phyloP scores from a whole-genome alignment of 2,329 filamentous ascomycete genomes.

The Aureobasidium sp. region DNA sequence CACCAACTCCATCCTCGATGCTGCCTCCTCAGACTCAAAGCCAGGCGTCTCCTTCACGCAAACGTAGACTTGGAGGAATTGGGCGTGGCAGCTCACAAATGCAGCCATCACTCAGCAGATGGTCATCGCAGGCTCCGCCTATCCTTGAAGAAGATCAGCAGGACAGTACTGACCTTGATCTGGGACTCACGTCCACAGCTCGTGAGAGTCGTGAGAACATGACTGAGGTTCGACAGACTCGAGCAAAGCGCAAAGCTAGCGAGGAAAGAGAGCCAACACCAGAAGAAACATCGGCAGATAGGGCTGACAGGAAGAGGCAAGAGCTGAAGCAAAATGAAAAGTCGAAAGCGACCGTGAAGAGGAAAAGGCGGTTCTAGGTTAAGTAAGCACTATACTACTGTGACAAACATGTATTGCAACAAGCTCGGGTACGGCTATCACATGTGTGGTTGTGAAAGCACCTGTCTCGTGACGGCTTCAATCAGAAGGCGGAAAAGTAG shows the following conservation, averaged over 20 bases:
- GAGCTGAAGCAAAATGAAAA: constrained; percentile 47
- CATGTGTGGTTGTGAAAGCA: background rate
- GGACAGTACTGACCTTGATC: background rate
- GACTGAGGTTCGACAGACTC: background rate
- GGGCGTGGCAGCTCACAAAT: constrained; percentile 7
- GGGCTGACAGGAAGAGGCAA: constrained; percentile 45
- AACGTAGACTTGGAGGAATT: background rate
- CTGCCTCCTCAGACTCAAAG: constrained; percentile 2
- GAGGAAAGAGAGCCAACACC: background rate
- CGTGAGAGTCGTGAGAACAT: background rate
- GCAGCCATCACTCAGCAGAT: background rate
- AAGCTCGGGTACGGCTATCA: background rate
- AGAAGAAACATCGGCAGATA: constrained; percentile 40
- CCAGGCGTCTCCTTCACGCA: background rate
- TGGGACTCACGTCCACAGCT: background rate
- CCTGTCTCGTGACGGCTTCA: background rate
- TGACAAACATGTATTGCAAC: background rate
- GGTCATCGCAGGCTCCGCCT: background rate
- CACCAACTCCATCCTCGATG: background rate
- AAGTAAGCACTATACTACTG: background rate
- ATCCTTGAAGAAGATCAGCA: background rate
- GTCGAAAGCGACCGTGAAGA: constrained; percentile 45
- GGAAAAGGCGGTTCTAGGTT: constrained; percentile 46
- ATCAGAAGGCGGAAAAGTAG: background rate
- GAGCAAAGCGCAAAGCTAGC: constrained; percentile 3